Evolutionary conservation across 2,329 filamentous ascomycete species (phyloP), one percentile per base, ranked within the genome.

Genomic region (Sporothrix protearum): DNA sequence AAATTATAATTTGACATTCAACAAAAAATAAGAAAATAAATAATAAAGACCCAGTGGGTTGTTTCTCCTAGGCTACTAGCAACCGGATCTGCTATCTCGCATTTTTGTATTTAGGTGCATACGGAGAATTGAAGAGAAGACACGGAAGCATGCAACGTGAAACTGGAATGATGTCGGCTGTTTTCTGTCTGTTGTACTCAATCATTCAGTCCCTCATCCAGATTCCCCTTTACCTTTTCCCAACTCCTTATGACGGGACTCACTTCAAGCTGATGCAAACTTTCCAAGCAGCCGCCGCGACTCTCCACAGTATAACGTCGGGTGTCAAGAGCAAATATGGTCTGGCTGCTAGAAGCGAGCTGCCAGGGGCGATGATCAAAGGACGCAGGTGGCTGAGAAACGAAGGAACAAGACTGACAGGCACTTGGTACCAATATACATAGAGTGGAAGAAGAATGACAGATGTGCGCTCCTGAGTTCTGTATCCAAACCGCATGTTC

Each of bases 341-440:
- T 33, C 3, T 66, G 25, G 63, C 63, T 66, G 25, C 7, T n/a
- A 49, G 63, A 66, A 66, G 63, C 42, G 63, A 49, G 42, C 42
- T 49, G 16, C 42, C 25, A 66, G 22, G 42, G 3, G 6, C 10
- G 28, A 9, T 19, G 10, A n/a, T 25, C 33, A 9, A 42, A 16
- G 39, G 33, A 19, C 33, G 16, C 59, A 63, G 42, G 25, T 39
- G 12, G 36, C 36, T 22, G 49, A 28, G 25, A 53, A 12, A 22
- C 12, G n/a, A 22, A 63, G 12, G 19, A n/a, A 45, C 3, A n/a
- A 25, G 36, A 63, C 33, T 16, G 14, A 39, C n/a, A 22, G 45
- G 36, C 4, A 16, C 36, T 16, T 63, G n/a, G 36, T 63, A 12
- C 14, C n/a, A 42, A 63, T 63, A 7, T 45, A 28, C 22, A 22